Base-by-base conservation (phyloP, 306 rosid species). In the Pyrus communis region DNA sequence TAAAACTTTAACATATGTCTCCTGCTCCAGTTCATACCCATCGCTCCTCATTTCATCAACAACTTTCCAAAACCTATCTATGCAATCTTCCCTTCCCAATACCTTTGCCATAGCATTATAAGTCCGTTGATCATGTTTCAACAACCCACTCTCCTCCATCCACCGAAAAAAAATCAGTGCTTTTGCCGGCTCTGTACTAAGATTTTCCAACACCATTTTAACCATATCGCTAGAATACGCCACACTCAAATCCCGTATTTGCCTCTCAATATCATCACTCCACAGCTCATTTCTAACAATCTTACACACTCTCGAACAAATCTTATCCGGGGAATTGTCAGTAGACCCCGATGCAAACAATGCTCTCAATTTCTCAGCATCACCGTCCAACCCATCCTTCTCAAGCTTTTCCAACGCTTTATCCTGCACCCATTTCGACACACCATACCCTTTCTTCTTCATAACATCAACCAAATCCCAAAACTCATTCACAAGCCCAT, bases 11-110 rank as follows among this genome's bases (percentile, higher is more conserved):
- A 30, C 84, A 86, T 71, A 90, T 0, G 96, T 91, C 72, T 85
- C 88, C 65, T 28, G 62, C 79, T 89, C 93, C 86, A 89, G 80
- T 64, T 92, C 91, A 77, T 59, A 81, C 66, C 87, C 87, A 2
- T 73, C 82, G 75, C 81, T 80, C 77, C 84, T 84, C 96, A 89
- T 88, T 42, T 92, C 97, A 67, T 77, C 90, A 74, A 87, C 83
- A 49, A 92, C 79, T 84, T 92, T 95, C 99, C 96, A 86, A 73
- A 95, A 87, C 84, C 91, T 83, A 77, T 89, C 97, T 19, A 83
- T 75, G 28, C 84, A 42, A 58, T 90, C 99, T 80, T 89, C 90
- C 86, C 91, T 82, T 52, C 92, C 97, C 49, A 95, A 76, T 14
- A 89, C 97, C 82, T 80, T 84, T 3, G 93, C 89, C 81, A 90